Base-by-base conservation (phyloP, 805 yeast genomes). In the Monosporozyma aerobia region DNA sequence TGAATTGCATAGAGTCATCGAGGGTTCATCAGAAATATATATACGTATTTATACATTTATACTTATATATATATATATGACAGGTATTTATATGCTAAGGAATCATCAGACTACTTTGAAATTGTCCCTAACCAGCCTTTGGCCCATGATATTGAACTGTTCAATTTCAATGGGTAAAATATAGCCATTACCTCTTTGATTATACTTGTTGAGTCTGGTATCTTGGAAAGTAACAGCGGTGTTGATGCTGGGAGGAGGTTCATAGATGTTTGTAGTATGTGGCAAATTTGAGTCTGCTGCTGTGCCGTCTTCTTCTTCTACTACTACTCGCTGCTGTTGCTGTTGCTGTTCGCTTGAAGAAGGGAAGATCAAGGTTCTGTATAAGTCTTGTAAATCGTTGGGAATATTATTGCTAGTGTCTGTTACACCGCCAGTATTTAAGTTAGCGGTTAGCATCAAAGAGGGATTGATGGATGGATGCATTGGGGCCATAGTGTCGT, bases 141-240 rank as follows among this genome's bases (percentile, higher is more conserved):
- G 55, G 40, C 63, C 63, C 51, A 55, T 49, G 39, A 56, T 50
- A 50, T 63, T 59, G 51, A 61, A 63, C 23, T 57, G 56, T 40
- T 59, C 60, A 25, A 63, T 46, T 44, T 63, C 68, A 3, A 57
- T 49, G 3, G 50, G 50, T 32, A 57, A 45, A n/a, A 63, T 56
- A 48, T 61, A 59, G 13, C 56, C 57, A 14, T 55, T 53, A 40
- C 55, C 45, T 22, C 45, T 22, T 41, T 41, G 45, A 23, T 41
- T 41, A n/a, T 41, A 41, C 16, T 41, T 41, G 7, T 41, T 41
- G 13, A 23, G 45, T 41, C 30, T 41, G 13, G 45, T 41, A 23
- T 41, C 45, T 41, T 41, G 45, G 16, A 41, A 41, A 23, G 8
- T 23, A 9, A 41, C 30, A 41, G n/a, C 23, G n/a, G 30, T 41